phyloP scores from a whole-genome alignment of 2,329 filamentous ascomycete genomes.

The Cylindrodendrum hubeiense region DNA sequence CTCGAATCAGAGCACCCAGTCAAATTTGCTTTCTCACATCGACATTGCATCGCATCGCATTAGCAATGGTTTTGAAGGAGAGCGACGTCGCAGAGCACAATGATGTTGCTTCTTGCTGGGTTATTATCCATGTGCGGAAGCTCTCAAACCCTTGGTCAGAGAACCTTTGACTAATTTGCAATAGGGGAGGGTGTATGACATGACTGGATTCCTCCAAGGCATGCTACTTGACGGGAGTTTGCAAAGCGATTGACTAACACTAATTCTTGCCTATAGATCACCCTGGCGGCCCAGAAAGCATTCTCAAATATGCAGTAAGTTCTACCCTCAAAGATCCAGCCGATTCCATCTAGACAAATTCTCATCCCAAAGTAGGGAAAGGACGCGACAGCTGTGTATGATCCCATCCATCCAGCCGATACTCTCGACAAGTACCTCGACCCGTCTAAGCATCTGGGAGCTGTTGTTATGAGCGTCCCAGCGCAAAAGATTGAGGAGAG shows the following conservation, averaged over 20 bases:
- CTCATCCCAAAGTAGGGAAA: constrained; percentile 68
- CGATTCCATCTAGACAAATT: background rate
- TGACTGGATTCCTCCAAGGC: constrained; percentile 87
- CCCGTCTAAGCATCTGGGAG: constrained; percentile 86
- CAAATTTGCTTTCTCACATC: too few species aligned
- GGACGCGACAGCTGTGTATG: constrained; percentile 92
- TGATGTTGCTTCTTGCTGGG: constrained; percentile 88
- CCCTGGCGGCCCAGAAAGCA: constrained; percentile 90
- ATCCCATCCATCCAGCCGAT: constrained; percentile 89
- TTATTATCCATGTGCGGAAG: constrained; percentile 80
- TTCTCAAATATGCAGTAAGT: constrained; percentile 88
- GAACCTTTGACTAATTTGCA: constrained; percentile 29
- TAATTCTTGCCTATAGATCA: constrained; percentile 69
- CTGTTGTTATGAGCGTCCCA: constrained; percentile 88
- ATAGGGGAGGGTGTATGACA: constrained; percentile 85
- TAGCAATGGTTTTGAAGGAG: constrained; percentile 61
- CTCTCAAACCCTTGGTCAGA: background rate
- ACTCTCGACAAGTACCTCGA: constrained; percentile 89
- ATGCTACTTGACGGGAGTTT: constrained; percentile 28
- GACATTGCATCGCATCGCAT: too few species aligned
- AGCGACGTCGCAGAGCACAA: constrained; percentile 78
- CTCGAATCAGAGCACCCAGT: too few species aligned
- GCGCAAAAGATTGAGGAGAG: constrained; percentile 76
- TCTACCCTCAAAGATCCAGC: background rate
- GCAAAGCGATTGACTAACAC: background rate